Conservation (phyloP, 2,329 filamentous ascomycete genomes). For the Didymella pinodella region DNA sequence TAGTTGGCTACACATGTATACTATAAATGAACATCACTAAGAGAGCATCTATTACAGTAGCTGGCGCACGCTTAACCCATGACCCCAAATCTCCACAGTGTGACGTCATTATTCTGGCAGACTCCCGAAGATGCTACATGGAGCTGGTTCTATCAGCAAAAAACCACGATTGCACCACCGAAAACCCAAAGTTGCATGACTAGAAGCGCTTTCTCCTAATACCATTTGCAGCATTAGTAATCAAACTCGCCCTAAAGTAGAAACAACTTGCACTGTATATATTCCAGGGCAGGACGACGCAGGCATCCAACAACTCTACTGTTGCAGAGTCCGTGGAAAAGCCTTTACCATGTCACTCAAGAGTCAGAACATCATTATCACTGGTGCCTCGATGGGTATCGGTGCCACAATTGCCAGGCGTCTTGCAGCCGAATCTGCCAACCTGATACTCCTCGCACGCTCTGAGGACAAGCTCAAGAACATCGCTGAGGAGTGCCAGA, state of each 20-base stretch:
- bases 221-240: conserved; percentile 9
- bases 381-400: conserved; percentile 58
- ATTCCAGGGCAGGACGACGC: background rate
- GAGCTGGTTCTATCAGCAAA: background rate
- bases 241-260: background rate
- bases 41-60: background rate
- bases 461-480: conserved; percentile 42
- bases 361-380: conserved; percentile 40
- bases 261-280: background rate
- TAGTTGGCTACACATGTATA: background rate
- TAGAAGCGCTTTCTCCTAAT: conserved; percentile 2
- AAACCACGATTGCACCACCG: conserved; percentile 8
- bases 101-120: conserved; percentile 15
- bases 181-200: background rate
- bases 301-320: background rate
- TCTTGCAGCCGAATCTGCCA: conserved; percentile 52
- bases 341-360: conserved; percentile 36
- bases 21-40: background rate
- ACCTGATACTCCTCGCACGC: conserved; percentile 55
- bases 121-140: background rate
- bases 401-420: conserved; percentile 55
- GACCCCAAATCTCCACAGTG: background rate
- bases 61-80: background rate
- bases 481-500: conserved; percentile 30
- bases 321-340: background rate